A percentile compares a stretch with the other conserved stretches of the same genome.
These are phyloP conservation scores for Elsinoe arachidis DNA, from an alignment of 2,329 filamentous ascomycete genomes.

Conservation along the genomic window DNA sequence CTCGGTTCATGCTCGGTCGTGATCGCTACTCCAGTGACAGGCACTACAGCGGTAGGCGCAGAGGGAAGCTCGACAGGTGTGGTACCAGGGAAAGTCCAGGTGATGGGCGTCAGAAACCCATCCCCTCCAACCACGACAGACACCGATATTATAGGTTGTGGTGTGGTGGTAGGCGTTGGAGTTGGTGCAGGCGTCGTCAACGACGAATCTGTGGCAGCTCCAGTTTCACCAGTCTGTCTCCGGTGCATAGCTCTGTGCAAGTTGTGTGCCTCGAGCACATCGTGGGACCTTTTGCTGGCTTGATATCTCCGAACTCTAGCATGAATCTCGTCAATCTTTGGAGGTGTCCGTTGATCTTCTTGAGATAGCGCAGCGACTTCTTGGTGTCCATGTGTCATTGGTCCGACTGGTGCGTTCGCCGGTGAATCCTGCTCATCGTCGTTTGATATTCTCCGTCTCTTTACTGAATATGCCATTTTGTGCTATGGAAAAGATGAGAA, in stretches of 20 bases:
- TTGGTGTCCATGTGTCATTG: slow-evolving; percentile 3
- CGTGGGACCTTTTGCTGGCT: slow-evolving; percentile 9
- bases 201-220: neutral
- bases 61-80: neutral
- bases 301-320: slow-evolving; percentile 5
- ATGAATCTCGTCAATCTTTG: slow-evolving; percentile 8
- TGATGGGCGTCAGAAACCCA: neutral
- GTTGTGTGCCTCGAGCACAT: slow-evolving; percentile 4
- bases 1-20: neutral
- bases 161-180: slow-evolving; percentile 9
- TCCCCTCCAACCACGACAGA: neutral
- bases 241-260: slow-evolving; percentile 8
- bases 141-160: neutral
- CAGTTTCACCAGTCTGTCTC: slow-evolving; percentile 6
- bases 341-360: slow-evolving; percentile 1
- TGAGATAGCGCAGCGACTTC: slow-evolving; percentile 9
- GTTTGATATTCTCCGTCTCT: slow-evolving; percentile 8
- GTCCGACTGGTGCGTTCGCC: neutral
- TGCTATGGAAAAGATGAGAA: neutral
- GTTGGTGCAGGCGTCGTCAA: slow-evolving; percentile 10
- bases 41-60: neutral
- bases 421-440: neutral
- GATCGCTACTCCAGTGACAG: slow-evolving; percentile 5
- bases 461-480: slow-evolving; percentile 11
- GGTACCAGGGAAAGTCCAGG: neutral